Conservation (phyloP, 148 eudicot species). For the Amaranthus palmeri region DNA sequence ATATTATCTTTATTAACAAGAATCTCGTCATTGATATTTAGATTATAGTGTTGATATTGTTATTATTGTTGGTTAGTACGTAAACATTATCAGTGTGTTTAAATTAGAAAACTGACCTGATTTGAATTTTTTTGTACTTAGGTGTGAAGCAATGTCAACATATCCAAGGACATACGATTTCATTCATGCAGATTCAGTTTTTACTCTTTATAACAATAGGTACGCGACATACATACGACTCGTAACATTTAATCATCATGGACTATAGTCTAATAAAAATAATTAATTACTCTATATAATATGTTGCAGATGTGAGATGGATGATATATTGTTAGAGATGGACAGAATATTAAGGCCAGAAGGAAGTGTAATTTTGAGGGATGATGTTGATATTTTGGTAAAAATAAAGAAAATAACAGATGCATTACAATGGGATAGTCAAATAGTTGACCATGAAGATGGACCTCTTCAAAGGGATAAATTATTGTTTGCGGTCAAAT, state of each 20-base stretch:
- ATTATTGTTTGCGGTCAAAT: conserved; percentile 66
- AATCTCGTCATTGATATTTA: too few relatives aligned
- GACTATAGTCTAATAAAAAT: too few relatives aligned
- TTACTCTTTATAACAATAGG: conserved; percentile 62
- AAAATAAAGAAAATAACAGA: conserved; percentile 50
- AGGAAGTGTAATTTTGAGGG: conserved; percentile 60
- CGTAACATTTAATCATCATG: too few relatives aligned
- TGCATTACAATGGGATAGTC: conserved; percentile 62
- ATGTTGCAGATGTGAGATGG: conserved; percentile 54
- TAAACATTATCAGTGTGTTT: too few relatives aligned
- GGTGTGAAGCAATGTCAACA: conserved; percentile 86
- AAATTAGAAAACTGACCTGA: not conserved
- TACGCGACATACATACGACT: not conserved
- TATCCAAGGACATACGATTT: conserved; percentile 79
- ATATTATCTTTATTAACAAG: too few relatives aligned
- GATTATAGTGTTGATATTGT: too few relatives aligned
- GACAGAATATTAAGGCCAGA: conserved; percentile 74
- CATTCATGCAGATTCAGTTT: conserved; percentile 58
- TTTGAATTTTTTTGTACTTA: conserved; percentile 15
- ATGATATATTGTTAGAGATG: conserved; percentile 73
- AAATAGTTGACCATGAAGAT: conserved; percentile 75
- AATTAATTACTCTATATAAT: too few relatives aligned
- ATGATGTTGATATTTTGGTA: conserved; percentile 62
- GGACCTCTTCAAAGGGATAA: conserved; percentile 66
- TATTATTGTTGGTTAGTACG: too few relatives aligned